Percentiles rank a stretch among this genome's conserved stretches.
Evolutionary conservation across 2,329 filamentous ascomycete genomes (phyloP).

Genomic region (Penicillium olsonii): DNA sequence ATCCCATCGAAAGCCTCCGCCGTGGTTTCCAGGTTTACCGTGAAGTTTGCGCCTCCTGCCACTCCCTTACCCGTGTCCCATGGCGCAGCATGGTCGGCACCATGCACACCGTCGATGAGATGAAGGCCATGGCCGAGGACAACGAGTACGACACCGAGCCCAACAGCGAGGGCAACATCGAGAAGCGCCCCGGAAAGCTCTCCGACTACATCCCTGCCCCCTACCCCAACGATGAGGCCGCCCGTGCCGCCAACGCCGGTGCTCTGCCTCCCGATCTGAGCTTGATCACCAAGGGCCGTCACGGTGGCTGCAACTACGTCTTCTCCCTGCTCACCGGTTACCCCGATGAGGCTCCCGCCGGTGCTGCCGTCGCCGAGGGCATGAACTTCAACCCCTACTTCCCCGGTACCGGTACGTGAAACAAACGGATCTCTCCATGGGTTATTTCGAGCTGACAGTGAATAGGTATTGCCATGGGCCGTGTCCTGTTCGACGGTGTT

Average conservation of each 20-base stretch:
- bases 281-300: slow-evolving; percentile 94
- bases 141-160: slow-evolving; percentile 98
- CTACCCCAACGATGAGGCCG: slow-evolving; percentile 99
- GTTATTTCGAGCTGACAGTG: slow-evolving; percentile 12
- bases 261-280: slow-evolving; percentile 96
- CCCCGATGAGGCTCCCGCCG: slow-evolving; percentile 91
- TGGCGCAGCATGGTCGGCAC: slow-evolving; percentile 90
- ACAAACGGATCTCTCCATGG: not conserved
- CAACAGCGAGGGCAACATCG: slow-evolving; percentile 96
- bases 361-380: slow-evolving; percentile 78
- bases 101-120: slow-evolving; percentile 94
- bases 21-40: slow-evolving; percentile 99
- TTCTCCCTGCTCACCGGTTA: slow-evolving; percentile 97
- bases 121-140: slow-evolving; percentile 95
- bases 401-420: slow-evolving; percentile 77
- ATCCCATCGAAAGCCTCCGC: slow-evolving; percentile 69
- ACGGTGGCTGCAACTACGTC: slow-evolving; percentile 98
- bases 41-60: slow-evolving; percentile 96
- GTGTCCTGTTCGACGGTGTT: slow-evolving; percentile 94
- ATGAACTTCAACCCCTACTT: slow-evolving; percentile 99
- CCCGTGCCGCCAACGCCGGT: slow-evolving; percentile 96
- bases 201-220: slow-evolving; percentile 93
- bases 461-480: slow-evolving; percentile 85
- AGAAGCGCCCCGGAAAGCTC: slow-evolving; percentile 97
- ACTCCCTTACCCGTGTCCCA: slow-evolving; percentile 91